These are phyloP conservation scores for Penicillium janthinellum DNA, from an alignment of 2,329 filamentous ascomycete species.

Conservation along the genomic window DNA sequence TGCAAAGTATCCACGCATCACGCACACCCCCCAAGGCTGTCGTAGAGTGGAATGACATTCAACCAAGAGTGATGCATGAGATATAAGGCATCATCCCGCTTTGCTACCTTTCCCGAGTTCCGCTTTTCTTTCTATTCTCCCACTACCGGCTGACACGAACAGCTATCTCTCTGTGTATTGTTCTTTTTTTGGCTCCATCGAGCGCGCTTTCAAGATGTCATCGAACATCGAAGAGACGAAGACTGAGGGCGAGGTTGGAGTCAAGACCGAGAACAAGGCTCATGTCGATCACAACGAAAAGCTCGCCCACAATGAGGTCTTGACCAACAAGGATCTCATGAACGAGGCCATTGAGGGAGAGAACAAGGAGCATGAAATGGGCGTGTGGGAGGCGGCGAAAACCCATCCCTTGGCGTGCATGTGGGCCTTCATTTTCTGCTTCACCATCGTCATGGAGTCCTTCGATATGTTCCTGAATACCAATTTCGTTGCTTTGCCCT, in stretches of 20 bases:
- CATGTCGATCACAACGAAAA: background rate
- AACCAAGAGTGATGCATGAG: background rate
- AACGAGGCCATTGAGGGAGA: conserved; percentile 48
- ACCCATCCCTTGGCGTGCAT: conserved; percentile 49
- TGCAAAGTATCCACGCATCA: background rate
- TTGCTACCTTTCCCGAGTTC: background rate
- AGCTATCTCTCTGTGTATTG: background rate
- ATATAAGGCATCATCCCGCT: background rate
- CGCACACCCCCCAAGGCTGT: background rate
- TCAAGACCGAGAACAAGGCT: background rate
- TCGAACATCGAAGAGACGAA: background rate
- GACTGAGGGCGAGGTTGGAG: background rate
- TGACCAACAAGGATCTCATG: conserved; percentile 35
- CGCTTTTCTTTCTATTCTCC: background rate
- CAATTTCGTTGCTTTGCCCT: conserved; percentile 49
- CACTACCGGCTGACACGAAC: background rate
- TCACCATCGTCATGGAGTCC: conserved; percentile 56
- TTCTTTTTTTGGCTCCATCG: background rate
- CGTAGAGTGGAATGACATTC: background rate
- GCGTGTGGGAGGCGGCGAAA: conserved; percentile 43
- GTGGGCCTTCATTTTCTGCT: conserved; percentile 55
- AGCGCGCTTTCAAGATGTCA: background rate
- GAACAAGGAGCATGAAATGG: conserved; percentile 48
- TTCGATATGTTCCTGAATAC: conserved; percentile 54
- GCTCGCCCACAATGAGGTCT: background rate